phyloP scores from a whole-genome alignment of 1,284 basidiomycete species.

The Microbotryum saponariae region DNA sequence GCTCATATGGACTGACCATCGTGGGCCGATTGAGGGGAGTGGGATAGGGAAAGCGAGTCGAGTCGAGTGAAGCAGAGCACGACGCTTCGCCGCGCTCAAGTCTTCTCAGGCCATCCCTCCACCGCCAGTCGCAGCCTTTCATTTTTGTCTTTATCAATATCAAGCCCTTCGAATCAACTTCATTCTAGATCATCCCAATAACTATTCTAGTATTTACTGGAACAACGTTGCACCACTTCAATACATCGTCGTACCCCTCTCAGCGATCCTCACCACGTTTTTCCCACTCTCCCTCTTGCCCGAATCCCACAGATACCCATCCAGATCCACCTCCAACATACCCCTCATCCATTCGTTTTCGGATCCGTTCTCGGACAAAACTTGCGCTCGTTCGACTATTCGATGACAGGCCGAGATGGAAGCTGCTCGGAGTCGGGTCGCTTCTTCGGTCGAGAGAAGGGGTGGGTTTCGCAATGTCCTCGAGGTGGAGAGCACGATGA shows the following conservation, averaged over 20 bases:
- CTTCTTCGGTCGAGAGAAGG: conserved; percentile 27
- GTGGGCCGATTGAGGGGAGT: no score
- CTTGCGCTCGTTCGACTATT: conserved; percentile 53
- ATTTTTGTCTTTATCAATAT: no score
- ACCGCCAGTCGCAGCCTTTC: no score
- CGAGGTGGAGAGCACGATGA: conserved; percentile 4
- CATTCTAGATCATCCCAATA: no score
- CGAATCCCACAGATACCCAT: conserved; percentile 13
- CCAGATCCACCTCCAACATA: conserved; percentile 10
- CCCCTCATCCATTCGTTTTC: conserved; percentile 32
- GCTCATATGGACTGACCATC: no score
- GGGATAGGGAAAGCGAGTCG: no score
- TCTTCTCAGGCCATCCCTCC: no score
- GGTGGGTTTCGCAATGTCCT: not conserved
- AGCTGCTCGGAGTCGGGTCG: conserved; percentile 68
- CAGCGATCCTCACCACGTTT: conserved; percentile 9
- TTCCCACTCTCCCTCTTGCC: conserved; percentile 5
- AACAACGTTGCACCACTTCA: conserved; percentile 4
- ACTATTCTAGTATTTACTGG: no score
- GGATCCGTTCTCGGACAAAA: conserved; percentile 35
- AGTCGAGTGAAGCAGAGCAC: no score
- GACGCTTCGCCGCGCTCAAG: no score
- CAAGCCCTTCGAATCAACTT: no score
- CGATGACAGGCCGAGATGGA: conserved; percentile 66
- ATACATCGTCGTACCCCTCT: conserved; percentile 23